A percentile compares a stretch with the other conserved stretches of the same genome.
Conservation (phyloP, 495 filamentous ascomycete genomes). For the Trichoderma erinaceum region DNA sequence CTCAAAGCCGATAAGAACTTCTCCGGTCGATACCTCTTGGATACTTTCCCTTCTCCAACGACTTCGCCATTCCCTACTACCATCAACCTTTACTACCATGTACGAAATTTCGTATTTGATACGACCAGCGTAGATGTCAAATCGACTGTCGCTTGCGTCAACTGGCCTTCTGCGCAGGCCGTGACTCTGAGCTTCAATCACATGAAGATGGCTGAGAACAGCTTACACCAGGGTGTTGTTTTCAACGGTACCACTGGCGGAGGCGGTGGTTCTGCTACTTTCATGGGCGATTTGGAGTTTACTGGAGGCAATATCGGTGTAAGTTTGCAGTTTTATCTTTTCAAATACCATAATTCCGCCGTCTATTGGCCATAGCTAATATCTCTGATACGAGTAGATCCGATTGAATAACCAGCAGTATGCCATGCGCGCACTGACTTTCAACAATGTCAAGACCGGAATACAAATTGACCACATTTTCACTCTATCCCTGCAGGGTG, state of each 20-base stretch:
- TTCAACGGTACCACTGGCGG: slow-evolving; percentile 42
- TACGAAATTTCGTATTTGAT: slow-evolving; percentile 90
- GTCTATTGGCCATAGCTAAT: background rate
- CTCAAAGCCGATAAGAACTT: slow-evolving; percentile 66
- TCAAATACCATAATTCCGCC: background rate
- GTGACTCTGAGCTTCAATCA: slow-evolving; percentile 81
- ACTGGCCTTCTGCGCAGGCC: slow-evolving; percentile 94
- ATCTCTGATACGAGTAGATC: background rate
- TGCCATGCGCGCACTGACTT: slow-evolving; percentile 79
- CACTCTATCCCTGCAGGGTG: slow-evolving; percentile 37
- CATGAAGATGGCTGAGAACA: slow-evolving; percentile 77
- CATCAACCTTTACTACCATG: slow-evolving; percentile 65
- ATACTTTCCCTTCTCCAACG: slow-evolving; percentile 35
- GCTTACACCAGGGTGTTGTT: slow-evolving; percentile 60
- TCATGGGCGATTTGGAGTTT: slow-evolving; percentile 66
- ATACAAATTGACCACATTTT: slow-evolving; percentile 21
- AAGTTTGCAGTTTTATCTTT: background rate
- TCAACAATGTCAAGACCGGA: slow-evolving; percentile 76
- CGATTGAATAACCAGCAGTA: slow-evolving; percentile 76
- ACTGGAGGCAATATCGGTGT: slow-evolving; percentile 41
- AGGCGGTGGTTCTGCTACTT: slow-evolving; percentile 59
- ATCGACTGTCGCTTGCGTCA: slow-evolving; percentile 62
- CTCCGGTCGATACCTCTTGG: slow-evolving; percentile 52
- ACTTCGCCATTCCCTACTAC: slow-evolving; percentile 17
- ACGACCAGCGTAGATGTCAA: slow-evolving; percentile 55